Evolutionary conservation across 2,329 filamentous ascomycete genomes (phyloP), one percentile per base, ranked within the genome.

Genomic region (Lasiodiplodia gonubiensis): DNA sequence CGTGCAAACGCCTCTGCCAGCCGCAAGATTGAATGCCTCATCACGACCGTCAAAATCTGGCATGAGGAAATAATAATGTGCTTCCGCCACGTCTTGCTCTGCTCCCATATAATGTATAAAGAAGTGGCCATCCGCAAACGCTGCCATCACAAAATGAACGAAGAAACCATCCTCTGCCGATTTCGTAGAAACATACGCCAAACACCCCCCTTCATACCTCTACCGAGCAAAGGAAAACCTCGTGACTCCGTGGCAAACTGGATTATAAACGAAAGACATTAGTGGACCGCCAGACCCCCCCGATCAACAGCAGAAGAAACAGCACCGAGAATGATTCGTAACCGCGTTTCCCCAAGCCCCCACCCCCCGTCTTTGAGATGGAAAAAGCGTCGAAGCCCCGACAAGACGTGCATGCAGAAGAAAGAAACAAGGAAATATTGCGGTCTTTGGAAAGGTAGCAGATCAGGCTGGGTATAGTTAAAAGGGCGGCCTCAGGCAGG

Each of bases 401-500:
- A 66, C 52, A 66, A 55, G 25, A 30, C 12, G 39, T 39, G 33
- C 53, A 55, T 52, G 60, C 21, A 27, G 12, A 14, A 37, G n/a
- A 66, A 42, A 37, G 30, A 49, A n/a, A 57, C n/a, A 33, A 46
- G 39, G 49, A 30, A 57, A 66, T 49, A 39, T 37, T 57, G 64
- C 64, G 57, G 49, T 66, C 64, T 57, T 27, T 37, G n/a, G 39
- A 61, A 57, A 66, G 52, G 52, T 57, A 49, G 57, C 53, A 66
- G 53, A 67, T 67, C 64, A 60, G 51, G 64, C 52, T 67, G 64
- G 64, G 64, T 67, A 67, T 67, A 67, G 37, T 52, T 46, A 39
- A 67, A 66, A 52, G 35, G 53, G 46, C 42, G 64, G 35, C 64
- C 53, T 67, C 18, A 18, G 23, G 46, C 46, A 55, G 46, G 42